Evolutionary conservation across 192 early-diverging fungal species (phyloP).

Genomic region (Chytriomyces confervae): DNA sequence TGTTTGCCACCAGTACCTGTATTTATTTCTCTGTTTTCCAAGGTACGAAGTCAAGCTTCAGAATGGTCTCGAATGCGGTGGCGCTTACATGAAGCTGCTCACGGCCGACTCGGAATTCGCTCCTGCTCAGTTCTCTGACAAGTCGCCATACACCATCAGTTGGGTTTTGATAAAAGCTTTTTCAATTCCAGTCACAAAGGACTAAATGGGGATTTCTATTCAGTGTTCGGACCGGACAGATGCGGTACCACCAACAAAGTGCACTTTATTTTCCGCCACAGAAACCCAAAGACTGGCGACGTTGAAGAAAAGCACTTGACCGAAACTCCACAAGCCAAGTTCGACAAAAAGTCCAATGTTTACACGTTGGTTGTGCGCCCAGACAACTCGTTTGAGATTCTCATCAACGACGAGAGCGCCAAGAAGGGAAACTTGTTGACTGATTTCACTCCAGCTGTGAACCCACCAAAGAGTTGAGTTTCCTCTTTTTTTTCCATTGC

Average conservation of each 20-base stretch:
- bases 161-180: slow-evolving; percentile 5
- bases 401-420: slow-evolving; percentile 71
- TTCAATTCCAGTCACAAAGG: background rate
- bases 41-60: slow-evolving; percentile 90
- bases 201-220: slow-evolving; percentile 5
- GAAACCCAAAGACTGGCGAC: slow-evolving; percentile 79
- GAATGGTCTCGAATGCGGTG: slow-evolving; percentile 86
- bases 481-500: background rate
- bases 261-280: slow-evolving; percentile 92
- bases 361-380: slow-evolving; percentile 87
- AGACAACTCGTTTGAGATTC: slow-evolving; percentile 80
- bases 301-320: slow-evolving; percentile 87
- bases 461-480: slow-evolving; percentile 79
- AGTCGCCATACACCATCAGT: slow-evolving; percentile 86
- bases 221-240: slow-evolving; percentile 97
- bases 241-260: slow-evolving; percentile 91
- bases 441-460: slow-evolving; percentile 83
- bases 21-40: too few species aligned
- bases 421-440: slow-evolving; percentile 75
- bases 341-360: slow-evolving; percentile 69
- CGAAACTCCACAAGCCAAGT: slow-evolving; percentile 67
- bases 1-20: too few species aligned
- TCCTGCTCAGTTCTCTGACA: slow-evolving; percentile 75
- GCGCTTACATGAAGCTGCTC: slow-evolving; percentile 91
- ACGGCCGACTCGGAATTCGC: slow-evolving; percentile 67